A percentile compares a stretch with the other conserved stretches of the same genome.
phyloP scores from a whole-genome alignment of 768 basidiomycete genomes.

The Tephrocybe rancida region DNA sequence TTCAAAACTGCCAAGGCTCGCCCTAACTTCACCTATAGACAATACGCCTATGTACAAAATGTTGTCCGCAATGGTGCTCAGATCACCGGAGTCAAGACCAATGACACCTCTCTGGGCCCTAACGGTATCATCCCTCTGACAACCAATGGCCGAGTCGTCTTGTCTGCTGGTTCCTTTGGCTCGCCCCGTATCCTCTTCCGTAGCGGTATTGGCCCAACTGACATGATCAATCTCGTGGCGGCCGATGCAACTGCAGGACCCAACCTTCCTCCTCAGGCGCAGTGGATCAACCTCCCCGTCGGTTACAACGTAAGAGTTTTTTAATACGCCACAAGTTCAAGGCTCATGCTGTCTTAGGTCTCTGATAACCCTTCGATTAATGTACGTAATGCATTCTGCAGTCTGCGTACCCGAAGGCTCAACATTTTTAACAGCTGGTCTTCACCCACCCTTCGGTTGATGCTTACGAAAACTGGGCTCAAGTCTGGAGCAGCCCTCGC shows the following conservation, averaged over 20 bases:
- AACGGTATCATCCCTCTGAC: conserved; percentile 57
- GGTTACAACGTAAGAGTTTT: conserved; percentile 44
- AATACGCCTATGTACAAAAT: conserved; percentile 49
- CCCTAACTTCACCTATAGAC: conserved; percentile 51
- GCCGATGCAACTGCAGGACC: conserved; percentile 45
- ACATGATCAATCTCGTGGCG: conserved; percentile 56
- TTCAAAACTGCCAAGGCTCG: conserved; percentile 57
- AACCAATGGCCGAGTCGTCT: conserved; percentile 59
- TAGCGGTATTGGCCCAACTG: conserved; percentile 62
- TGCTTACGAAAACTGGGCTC: conserved; percentile 67
- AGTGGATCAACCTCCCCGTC: conserved; percentile 64
- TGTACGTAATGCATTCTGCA: conserved; percentile 28
- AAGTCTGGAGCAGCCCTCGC: conserved; percentile 55
- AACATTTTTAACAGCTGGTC: conserved; percentile 41
- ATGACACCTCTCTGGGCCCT: conserved; percentile 57
- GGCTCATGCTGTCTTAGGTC: conserved; percentile 29
- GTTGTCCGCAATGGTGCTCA: conserved; percentile 58
- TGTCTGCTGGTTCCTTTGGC: conserved; percentile 60
- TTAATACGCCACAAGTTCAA: not conserved
- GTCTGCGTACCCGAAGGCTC: not conserved
- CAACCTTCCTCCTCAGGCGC: conserved; percentile 45
- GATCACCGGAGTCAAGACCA: conserved; percentile 63
- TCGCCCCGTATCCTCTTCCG: conserved; percentile 60
- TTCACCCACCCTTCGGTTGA: conserved; percentile 67
- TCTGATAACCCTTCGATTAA: conserved; percentile 69